Evolutionary conservation across 495 filamentous ascomycete species (phyloP), one percentile per base, ranked within the genome.

Genomic region (Aspergillus leporis): DNA sequence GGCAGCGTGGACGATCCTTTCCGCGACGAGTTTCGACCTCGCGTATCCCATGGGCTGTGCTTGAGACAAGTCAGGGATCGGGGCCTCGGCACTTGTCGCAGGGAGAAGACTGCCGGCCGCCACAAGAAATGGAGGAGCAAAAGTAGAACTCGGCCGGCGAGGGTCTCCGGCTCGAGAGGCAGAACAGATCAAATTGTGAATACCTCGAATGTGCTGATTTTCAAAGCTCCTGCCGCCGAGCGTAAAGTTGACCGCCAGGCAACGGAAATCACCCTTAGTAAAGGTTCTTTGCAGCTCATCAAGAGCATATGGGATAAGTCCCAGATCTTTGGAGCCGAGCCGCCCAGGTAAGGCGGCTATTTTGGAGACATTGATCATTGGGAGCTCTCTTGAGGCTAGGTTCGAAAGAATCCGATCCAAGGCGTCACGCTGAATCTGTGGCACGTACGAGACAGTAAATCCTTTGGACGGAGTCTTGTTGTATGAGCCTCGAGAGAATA

Each of bases 201-300:
- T 71, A 28, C 85, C 84, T 0, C 73, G 72, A 56, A 90, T 81
- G 61, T 86, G 83, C 25, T 85, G 79, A 32, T 73, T 70, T 22
- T 78, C 81, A 60, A 90, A 90, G 45, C 78, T 84, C 9, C 74
- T 65, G 1, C 88, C 75, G n/a, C 79, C 77, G 50, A 85, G 73
- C 56, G 83, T 87, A 74, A 90, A 90, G 67, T 90, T 90, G n/a
- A 90, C 88, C 0, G 84, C 80, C 87, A 90, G 19, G 86, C 88
- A 4, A 80, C 76, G 65, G 89, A 87, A 34, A 88, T 80, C 31
- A 87, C 71, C n/a, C 0, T 74, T 64, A 0, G 81, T 85, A 1
- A 73, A 66, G 19, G 73, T 72, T 1, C 67, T 65, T 0, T 71
- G 73, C 0, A 89, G 66, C 1, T 74, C 55, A 0, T 70, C 58